Evolutionary conservation across 2,329 filamentous ascomycete genomes (phyloP), one percentile per base, ranked within the genome.

Genomic region (Juglanconis oblonga): DNA sequence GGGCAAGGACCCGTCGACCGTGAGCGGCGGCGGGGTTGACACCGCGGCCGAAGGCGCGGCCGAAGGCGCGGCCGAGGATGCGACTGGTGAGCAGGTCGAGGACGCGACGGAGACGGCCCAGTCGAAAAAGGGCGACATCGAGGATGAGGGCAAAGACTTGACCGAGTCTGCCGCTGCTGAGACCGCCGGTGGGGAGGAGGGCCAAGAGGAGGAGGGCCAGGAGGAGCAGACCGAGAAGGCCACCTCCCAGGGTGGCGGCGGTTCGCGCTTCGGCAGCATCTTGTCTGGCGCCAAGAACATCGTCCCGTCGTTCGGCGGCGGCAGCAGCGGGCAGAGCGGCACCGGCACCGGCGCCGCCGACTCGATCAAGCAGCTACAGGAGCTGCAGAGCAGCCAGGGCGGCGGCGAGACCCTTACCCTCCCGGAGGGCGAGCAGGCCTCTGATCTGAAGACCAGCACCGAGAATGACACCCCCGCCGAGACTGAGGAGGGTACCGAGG

Each of bases 161-260:
- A 64, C 50, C 42, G 58, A 62, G 49, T 63, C 66, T 9, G 64
- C 52, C 33, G 65, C 66, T 9, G 64, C 51, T 32, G 65, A 65
- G 13, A 48, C 59, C 5, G 57, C 55, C 8, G 62, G 53, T 10
- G 52, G 64, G 24, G 44, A 62, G 3, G 57, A 57, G 49, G 40
- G 17, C 10, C 36, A 38, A 13, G 42, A 47, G 40, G 51, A 40
- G 5, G n/a, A 31, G 3, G n/a, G n/a, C 9, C 13, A 52, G 17
- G 35, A 52, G 49, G 13, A 60, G 13, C 42, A 48, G 13, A 10
- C 56, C n/a, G 44, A 60, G 42, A 44, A 57, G 44, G 13, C 36
- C 36, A 31, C 13, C 11, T 45, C 53, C 17, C 40, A 54, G 54
- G 35, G 32, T 13, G 51, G 44, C n/a, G 33, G 49, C 2, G 53